phyloP scores from a whole-genome alignment of 2,329 filamentous ascomycete species.

The Exophiala xenobiotica region DNA sequence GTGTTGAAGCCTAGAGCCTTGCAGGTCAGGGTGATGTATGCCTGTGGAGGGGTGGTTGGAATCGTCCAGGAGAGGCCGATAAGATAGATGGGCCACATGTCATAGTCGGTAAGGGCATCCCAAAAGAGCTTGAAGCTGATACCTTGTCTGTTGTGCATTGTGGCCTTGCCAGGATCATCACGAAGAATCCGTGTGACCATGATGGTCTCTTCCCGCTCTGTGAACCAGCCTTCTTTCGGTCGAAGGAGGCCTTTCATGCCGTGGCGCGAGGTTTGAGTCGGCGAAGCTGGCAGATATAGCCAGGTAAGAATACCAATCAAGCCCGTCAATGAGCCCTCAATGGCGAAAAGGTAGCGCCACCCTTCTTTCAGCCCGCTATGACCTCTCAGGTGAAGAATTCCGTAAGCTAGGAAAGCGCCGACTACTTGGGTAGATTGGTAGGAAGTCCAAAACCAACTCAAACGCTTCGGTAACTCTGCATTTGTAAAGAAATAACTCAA shows the following conservation, averaged over 20 bases:
- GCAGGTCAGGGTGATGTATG: slow-evolving; percentile 61
- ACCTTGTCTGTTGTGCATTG: slow-evolving; percentile 61
- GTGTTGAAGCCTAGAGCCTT: slow-evolving; percentile 58
- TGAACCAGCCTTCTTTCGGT: slow-evolving; percentile 57
- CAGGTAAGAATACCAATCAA: slow-evolving; percentile 57
- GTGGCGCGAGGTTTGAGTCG: slow-evolving; percentile 60
- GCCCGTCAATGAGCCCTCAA: slow-evolving; percentile 48
- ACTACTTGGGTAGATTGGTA: slow-evolving; percentile 40
- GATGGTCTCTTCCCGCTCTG: slow-evolving; percentile 58
- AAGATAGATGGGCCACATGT: slow-evolving; percentile 60
- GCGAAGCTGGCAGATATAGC: slow-evolving; percentile 63
- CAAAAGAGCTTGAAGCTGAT: slow-evolving; percentile 59
- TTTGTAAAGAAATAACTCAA: slow-evolving; percentile 69
- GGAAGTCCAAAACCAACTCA: slow-evolving; percentile 70
- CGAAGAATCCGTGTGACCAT: slow-evolving; percentile 60
- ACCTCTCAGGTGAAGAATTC: slow-evolving; percentile 39
- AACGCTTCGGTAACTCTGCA: slow-evolving; percentile 64
- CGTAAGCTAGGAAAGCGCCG: slow-evolving; percentile 29
- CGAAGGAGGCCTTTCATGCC: slow-evolving; percentile 53
- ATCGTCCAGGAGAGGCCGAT: slow-evolving; percentile 56
- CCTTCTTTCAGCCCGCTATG: slow-evolving; percentile 46
- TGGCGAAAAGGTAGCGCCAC: slow-evolving; percentile 42
- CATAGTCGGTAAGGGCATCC: slow-evolving; percentile 57
- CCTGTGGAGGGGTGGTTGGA: slow-evolving; percentile 50
- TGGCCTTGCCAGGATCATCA: slow-evolving; percentile 60